Evolutionary conservation across 2,329 filamentous ascomycete genomes (phyloP).

Genomic region (Colletotrichum salicis): DNA sequence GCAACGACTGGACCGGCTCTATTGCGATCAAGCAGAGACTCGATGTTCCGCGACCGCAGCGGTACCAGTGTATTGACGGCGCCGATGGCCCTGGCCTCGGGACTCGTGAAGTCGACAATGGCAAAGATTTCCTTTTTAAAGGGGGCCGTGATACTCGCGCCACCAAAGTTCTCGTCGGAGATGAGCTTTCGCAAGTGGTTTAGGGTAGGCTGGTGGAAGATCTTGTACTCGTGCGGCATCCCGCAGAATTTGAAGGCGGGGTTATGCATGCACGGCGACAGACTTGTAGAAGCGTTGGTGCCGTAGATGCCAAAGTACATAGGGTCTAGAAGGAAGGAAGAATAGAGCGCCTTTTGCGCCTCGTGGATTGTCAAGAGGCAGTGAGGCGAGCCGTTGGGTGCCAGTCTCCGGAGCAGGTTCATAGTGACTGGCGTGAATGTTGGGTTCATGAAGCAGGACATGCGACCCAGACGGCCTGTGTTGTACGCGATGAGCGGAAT

Average conservation of each 20-base stretch:
- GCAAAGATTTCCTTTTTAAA: constrained; percentile 80
- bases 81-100: constrained; percentile 78
- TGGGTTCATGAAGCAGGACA: constrained; percentile 74
- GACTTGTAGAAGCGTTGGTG: constrained; percentile 74
- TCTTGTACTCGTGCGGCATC: constrained; percentile 73
- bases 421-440: constrained; percentile 70
- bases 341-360: constrained; percentile 72
- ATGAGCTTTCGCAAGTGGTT: constrained; percentile 72
- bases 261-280: constrained; percentile 83
- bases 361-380: constrained; percentile 66
- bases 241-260: constrained; percentile 74
- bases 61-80: constrained; percentile 82
- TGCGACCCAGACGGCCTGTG: constrained; percentile 68
- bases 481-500: constrained; percentile 73
- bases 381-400: constrained; percentile 30
- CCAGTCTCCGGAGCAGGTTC: constrained; percentile 40
- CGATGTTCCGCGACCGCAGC: constrained; percentile 66
- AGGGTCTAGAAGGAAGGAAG: constrained; percentile 73
- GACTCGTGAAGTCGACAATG: constrained; percentile 74
- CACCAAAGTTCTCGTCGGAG: constrained; percentile 74
- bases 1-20: constrained; percentile 73
- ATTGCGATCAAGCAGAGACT: constrained; percentile 66
- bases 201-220: constrained; percentile 69
- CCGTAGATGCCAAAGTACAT: constrained; percentile 80
- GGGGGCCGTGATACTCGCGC: constrained; percentile 76